Evolutionary conservation across 2,329 filamentous ascomycete species (phyloP).

Genomic region (Venturia oleaginea): DNA sequence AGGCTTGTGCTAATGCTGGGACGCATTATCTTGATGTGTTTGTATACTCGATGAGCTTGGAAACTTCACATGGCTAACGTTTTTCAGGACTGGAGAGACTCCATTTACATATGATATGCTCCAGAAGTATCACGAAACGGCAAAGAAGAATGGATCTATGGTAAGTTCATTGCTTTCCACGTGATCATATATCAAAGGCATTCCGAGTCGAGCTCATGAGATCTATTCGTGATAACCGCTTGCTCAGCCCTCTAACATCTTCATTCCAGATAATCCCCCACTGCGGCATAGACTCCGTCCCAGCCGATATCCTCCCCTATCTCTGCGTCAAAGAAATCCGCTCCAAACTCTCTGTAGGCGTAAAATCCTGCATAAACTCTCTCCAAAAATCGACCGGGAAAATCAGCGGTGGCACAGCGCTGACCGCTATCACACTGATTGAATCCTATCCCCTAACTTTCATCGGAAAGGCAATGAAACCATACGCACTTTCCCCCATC

Average conservation of each 20-base stretch:
- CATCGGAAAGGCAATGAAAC: constrained; percentile 38
- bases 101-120: constrained; percentile 57
- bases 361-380: constrained; percentile 42
- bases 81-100: constrained; percentile 48
- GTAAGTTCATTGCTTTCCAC: constrained; percentile 27
- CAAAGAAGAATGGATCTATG: constrained; percentile 51
- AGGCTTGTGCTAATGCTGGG: constrained; percentile 54
- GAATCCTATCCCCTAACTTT: constrained; percentile 39
- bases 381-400: constrained; percentile 42
- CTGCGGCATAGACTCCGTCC: constrained; percentile 52
- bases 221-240: neutral
- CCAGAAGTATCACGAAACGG: constrained; percentile 49
- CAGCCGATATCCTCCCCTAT: constrained; percentile 48
- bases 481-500: constrained; percentile 41
- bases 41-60: constrained; percentile 15
- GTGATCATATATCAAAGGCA: neutral
- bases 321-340: constrained; percentile 44
- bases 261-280: constrained; percentile 46
- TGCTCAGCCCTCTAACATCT: neutral
- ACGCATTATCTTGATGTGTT: constrained; percentile 59
- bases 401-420: constrained; percentile 51
- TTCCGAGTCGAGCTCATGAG: too few species aligned
- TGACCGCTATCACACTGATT: constrained; percentile 53
- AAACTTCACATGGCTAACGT: neutral
- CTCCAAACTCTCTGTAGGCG: constrained; percentile 40